Percentiles rank a stretch among this genome's conserved stretches.
Evolutionary conservation across 352 stramenopile genomes (phyloP).

Genomic region (Peronospora farinosa): DNA sequence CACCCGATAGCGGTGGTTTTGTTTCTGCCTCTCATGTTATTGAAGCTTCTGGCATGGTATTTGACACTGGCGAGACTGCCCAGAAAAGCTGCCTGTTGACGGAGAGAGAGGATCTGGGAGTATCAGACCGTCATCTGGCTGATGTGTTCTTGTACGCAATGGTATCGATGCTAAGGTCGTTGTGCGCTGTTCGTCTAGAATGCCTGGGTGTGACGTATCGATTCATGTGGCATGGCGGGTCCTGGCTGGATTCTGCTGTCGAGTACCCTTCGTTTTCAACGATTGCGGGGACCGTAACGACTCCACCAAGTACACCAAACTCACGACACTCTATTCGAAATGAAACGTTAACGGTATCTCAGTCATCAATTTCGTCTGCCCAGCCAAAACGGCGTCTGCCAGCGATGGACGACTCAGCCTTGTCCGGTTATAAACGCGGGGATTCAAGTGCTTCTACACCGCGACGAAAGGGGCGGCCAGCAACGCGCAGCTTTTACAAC

Average conservation of each 20-base stretch:
- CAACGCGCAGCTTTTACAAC: slow-evolving; percentile 35
- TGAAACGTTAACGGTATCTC: slow-evolving; percentile 13
- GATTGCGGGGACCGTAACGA: slow-evolving; percentile 2
- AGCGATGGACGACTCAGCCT: slow-evolving; percentile 39
- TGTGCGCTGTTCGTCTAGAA: slow-evolving; percentile 47
- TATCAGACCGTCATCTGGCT: slow-evolving; percentile 32
- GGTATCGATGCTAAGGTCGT: slow-evolving; percentile 46
- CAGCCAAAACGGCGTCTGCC: slow-evolving; percentile 20
- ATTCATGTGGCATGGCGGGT: slow-evolving; percentile 48
- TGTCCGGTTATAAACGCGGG: slow-evolving; percentile 23
- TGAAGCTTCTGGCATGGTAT: slow-evolving; percentile 36
- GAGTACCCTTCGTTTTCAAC: slow-evolving; percentile 35
- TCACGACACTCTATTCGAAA: slow-evolving; percentile 25
- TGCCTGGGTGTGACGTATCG: slow-evolving; percentile 46
- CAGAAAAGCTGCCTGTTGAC: slow-evolving; percentile 33
- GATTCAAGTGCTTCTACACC: slow-evolving; percentile 23
- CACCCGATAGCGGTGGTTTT: slow-evolving; percentile 14
- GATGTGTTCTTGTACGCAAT: slow-evolving; percentile 60
- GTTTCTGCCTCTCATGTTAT: slow-evolving; percentile 32
- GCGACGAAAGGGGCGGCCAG: slow-evolving; percentile 20
- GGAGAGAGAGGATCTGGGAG: slow-evolving; percentile 40
- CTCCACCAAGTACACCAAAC: slow-evolving; percentile 20
- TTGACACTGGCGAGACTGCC: slow-evolving; percentile 28
- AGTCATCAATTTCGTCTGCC: slow-evolving; percentile 19
- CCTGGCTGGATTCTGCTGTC: slow-evolving; percentile 52